Evolutionary conservation across 345 rosid genomes (phyloP).

Genomic region (Citrus inodora): DNA sequence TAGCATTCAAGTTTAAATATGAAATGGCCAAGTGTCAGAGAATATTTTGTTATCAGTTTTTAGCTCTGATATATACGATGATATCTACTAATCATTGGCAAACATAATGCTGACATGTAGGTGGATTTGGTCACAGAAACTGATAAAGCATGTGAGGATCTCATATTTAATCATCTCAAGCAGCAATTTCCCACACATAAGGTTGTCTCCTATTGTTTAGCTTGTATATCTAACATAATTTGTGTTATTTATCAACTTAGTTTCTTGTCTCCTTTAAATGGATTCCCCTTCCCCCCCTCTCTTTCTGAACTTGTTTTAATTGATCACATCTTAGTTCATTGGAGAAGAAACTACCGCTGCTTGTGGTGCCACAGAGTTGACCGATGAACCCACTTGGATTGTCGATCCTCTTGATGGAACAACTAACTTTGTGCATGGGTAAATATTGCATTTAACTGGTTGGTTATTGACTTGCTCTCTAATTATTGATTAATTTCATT

Average conservation of each 20-base stretch:
- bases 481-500: neutral
- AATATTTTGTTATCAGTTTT: neutral
- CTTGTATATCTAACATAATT: neutral
- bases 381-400: constrained; percentile 96
- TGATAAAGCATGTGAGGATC: constrained; percentile 93
- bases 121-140: constrained; percentile 97
- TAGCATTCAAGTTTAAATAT: neutral
- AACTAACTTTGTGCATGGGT: constrained; percentile 97
- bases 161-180: constrained; percentile 77
- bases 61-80: neutral
- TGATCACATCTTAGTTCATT: constrained; percentile 51
- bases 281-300: too few relatives aligned
- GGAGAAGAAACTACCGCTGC: constrained; percentile 99
- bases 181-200: constrained; percentile 62
- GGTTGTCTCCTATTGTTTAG: constrained; percentile 32
- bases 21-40: neutral
- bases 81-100: neutral
- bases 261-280: neutral
- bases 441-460: constrained; percentile 9
- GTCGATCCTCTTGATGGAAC: constrained; percentile 99
- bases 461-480: constrained; percentile 9
- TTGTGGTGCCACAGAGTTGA: constrained; percentile 62
- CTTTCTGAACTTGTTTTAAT: constrained; percentile 4
- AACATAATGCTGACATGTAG: constrained; percentile 30
- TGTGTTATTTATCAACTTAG: neutral